Evolutionary conservation across 78 protist species (phyloP), one percentile per base, ranked within the genome.

Genomic region (Cyanophora paradoxa): DNA sequence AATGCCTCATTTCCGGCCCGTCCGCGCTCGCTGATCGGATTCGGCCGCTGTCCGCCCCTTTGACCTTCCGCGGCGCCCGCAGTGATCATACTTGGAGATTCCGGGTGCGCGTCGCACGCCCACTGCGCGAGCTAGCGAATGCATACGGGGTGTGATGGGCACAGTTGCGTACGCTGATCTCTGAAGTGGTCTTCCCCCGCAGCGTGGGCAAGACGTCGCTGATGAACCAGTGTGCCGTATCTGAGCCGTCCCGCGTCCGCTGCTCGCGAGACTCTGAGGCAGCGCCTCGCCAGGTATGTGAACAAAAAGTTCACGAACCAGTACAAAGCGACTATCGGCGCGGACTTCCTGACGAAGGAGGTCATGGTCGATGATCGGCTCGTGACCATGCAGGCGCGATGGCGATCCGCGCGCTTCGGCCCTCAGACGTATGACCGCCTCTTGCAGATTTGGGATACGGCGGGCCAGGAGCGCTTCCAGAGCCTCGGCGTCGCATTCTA

Each of bases 291-390:
- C 69, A 20, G 22, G 72, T 91, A 90, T 71, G 99, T 96, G 33
- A 93, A 90, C 88, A 80, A 90, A 72, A 90, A 92, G 88, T 97
- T 97, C 86, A 84, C 48, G 67, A 65, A 48, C 46, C 85, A 91
- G 75, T 97, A 98, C 89, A 97, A 96, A 88, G 99, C 99, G 44
- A 98, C 99, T 75, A 97, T 98, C 42, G 99, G 99, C 30, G 99
- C 99, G 17, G 99, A 98, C 74, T 98, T 98, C 87, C 86, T 95
- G 48, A 93, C 96, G 19, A 90, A 88, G 85, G 99, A 96, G 50
- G 87, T 98, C 26, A 78, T 37, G 68, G 93, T 98, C 20, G 98
- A 98, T 36, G 99, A 89, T 67, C 62, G 91, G 8, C 85, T 78
- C 20, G 98, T 97, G 40, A 97, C 99, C 1, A 88, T 93, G 94